Base-by-base conservation (phyloP, 2,329 filamentous ascomycete genomes). In the Fusarium sp. region DNA sequence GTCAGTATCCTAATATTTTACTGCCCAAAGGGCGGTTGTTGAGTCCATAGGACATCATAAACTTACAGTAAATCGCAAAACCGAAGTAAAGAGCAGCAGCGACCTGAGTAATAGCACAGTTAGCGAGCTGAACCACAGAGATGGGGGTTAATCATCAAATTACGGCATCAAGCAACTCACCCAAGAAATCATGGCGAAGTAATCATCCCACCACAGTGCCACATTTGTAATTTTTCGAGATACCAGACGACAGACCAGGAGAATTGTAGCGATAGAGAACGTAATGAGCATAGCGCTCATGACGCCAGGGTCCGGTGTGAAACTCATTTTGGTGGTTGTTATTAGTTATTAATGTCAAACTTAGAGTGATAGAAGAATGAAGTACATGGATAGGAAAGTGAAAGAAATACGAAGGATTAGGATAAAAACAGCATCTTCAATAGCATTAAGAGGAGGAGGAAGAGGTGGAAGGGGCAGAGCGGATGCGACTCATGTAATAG, bases 11-110 rank as follows among this genome's bases (percentile, higher is more conserved):
- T 24, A 14, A 36, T 22, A 22, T 28, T n/a, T 2, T 13, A 3
- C 17, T 31, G 11, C 13, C 17, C 17, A 5, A 19, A 22, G 11
- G 21, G 8, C 14, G 15, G 3, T 3, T 19, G 4, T 8, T 14
- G 28, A 31, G 28, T 5, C 13, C 10, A 4, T 14, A 24, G 17
- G 36, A 15, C 6, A n/a, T 34, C 2, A 15, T 53, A 6, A 8
- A 53, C 63, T 8, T 64, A 67, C 65, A 68, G 45, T 68, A 68
- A 3, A 68, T 45, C 3, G 59, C 33, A 34, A 68, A 68, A 17
- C 65, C 14, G 19, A 68, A 68, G 40, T 68, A 68, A 5, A 68
- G 19, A 42, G 49, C 40, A 24, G 64, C 65, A 7, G 65, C 28
- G 6, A 26, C 6, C 65, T 67, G 17, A 36, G 8, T 8, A 24